These are phyloP conservation scores for Pseudogymnoascus sp. DNA, from an alignment of 2,329 filamentous ascomycete species.

Conservation along the genomic window DNA sequence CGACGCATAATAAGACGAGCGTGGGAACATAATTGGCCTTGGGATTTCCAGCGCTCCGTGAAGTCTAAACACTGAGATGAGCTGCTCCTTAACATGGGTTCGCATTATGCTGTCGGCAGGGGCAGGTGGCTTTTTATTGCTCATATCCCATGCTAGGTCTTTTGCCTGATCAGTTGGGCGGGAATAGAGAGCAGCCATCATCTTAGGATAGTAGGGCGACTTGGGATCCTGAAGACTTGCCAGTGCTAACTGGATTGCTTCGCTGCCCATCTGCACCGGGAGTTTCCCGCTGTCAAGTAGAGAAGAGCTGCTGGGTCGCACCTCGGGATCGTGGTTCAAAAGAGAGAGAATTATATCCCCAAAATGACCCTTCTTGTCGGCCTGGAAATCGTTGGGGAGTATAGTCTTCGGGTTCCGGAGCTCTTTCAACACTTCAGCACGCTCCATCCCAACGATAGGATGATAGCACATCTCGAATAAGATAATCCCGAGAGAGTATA, in stretches of 20 bases:
- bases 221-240: constrained; percentile 71
- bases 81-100: constrained; percentile 62
- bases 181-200: constrained; percentile 77
- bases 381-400: constrained; percentile 65
- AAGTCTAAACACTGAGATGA: constrained; percentile 72
- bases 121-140: constrained; percentile 30
- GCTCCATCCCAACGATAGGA: constrained; percentile 54
- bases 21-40: constrained; percentile 69
- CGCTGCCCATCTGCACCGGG: constrained; percentile 85
- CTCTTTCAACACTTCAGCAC: constrained; percentile 54
- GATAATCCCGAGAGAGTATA: constrained; percentile 95
- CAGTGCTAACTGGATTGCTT: constrained; percentile 76
- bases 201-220: constrained; percentile 83
- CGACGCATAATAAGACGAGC: constrained; percentile 65
- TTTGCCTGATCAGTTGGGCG: constrained; percentile 65
- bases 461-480: constrained; percentile 95
- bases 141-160: constrained; percentile 71
- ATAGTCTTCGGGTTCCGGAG: constrained; percentile 59
- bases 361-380: constrained; percentile 59
- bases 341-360: constrained; percentile 71
- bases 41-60: constrained; percentile 82
- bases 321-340: constrained; percentile 71
- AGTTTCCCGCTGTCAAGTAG: constrained; percentile 79
- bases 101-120: constrained; percentile 56
- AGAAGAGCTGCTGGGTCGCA: constrained; percentile 73